Evolutionary conservation across 106 monocot genomes (phyloP).

Genomic region (Dioscorea alata): DNA sequence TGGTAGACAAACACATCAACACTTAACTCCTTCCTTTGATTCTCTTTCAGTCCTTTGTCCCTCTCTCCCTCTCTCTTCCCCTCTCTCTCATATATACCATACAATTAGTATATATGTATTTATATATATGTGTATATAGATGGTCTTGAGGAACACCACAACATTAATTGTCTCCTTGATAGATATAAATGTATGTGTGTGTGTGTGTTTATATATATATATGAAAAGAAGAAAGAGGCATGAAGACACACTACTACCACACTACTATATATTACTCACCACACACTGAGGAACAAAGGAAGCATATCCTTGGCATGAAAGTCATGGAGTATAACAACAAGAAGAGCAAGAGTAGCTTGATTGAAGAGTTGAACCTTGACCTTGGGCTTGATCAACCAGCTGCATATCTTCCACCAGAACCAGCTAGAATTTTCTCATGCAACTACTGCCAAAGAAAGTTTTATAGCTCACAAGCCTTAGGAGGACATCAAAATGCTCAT

Average conservation of each 20-base stretch:
- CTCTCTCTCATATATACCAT: too few species aligned
- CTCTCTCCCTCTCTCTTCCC: too few species aligned
- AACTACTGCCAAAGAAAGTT: constrained; percentile 54
- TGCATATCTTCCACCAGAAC: constrained; percentile 1
- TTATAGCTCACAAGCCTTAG: constrained; percentile 45
- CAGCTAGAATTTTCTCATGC: constrained; percentile 35
- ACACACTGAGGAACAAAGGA: neutral
- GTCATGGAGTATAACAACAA: neutral
- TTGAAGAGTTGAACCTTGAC: constrained; percentile 35
- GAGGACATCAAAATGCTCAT: constrained; percentile 64
- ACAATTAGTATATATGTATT: too few species aligned
- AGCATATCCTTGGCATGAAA: neutral
- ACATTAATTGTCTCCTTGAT: too few species aligned
- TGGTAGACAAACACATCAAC: too few species aligned
- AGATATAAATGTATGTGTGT: too few species aligned
- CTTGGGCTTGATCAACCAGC: constrained; percentile 18
- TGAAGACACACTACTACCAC: neutral
- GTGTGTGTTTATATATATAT: too few species aligned
- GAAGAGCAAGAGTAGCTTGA: neutral
- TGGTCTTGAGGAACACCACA: too few species aligned
- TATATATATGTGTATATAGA: too few species aligned
- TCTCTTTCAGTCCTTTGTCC: too few species aligned
- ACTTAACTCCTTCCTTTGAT: too few species aligned
- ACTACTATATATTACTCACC: neutral
- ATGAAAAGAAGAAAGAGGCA: too few species aligned